Evolutionary conservation across 306 rosid genomes (phyloP).

Genomic region (Sphenostylis stenocarpa): DNA sequence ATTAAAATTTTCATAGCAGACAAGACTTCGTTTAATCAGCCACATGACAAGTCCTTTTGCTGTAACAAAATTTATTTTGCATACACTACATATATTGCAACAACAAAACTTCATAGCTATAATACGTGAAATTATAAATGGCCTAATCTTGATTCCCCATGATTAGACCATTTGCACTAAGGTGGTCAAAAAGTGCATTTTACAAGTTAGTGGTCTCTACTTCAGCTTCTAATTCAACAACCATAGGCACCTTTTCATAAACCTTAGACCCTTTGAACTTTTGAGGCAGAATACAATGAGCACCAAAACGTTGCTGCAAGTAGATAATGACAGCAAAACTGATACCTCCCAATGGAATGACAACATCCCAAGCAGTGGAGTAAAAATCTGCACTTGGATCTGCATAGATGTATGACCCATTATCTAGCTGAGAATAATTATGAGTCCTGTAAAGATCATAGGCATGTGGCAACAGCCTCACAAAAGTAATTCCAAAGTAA

Average conservation of each 20-base stretch:
- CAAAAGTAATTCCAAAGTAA: constrained; percentile 60
- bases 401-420: constrained; percentile 43
- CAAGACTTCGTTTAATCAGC: neutral
- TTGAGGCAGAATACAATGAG: constrained; percentile 40
- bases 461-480: constrained; percentile 56
- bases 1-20: neutral
- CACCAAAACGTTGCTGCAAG: constrained; percentile 64
- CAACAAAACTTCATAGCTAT: constrained; percentile 1
- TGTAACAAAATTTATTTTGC: constrained; percentile 12
- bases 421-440: neutral
- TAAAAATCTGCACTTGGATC: constrained; percentile 46
- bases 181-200: neutral
- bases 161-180: neutral
- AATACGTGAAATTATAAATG: neutral
- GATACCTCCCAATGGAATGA: constrained; percentile 43
- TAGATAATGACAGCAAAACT: constrained; percentile 47
- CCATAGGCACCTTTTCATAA: constrained; percentile 40
- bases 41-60: neutral
- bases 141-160: neutral
- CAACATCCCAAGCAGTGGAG: constrained; percentile 58
- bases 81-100: neutral
- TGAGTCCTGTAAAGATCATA: constrained; percentile 58
- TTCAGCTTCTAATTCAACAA: constrained; percentile 33
- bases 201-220: neutral
- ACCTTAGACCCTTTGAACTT: constrained; percentile 32